Base-by-base conservation (phyloP, 345 rosid genomes). In the Lumnitzera racemosa region DNA sequence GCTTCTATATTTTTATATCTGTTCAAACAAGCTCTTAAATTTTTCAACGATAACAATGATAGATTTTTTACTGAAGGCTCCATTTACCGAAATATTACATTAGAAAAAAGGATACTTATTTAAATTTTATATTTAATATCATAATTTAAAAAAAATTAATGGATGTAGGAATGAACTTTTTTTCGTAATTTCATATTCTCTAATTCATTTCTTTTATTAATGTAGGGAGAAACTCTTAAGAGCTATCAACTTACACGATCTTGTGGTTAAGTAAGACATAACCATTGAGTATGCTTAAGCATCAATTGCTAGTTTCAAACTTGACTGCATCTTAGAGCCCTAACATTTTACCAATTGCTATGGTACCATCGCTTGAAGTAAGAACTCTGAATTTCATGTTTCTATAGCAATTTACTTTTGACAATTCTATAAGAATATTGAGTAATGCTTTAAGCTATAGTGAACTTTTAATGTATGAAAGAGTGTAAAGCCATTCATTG, bases 221-320 rank as follows among this genome's bases (percentile, higher is more conserved):
- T 55, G 13, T 76, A 94, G 99, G 86, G 90, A 75, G 81, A 97
- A 86, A 78, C 96, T 94, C 74, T 74, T 88, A 63, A 87, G 88
- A 75, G 99, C 99, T 29, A 94, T 94, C 70, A 97, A 94, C 75
- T 87, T 90, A 55, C 83, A 95, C 50, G 86, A 88, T 62, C 67
- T 69, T 50, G 90, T 96, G 24, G 90, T 86, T 66, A 84, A 67
- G 69, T 96, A 86, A 72, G 95, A 94, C 80, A 69, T 94, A 59
- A 70, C 73, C 64, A 70, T 80, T 20, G 87, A 96, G 58, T 83
- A 66, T 78, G 76, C 84, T 65, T 86, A 82, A 69, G 96, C 99
- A 64, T 85, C 81, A 17, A 80, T 95, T 27, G 95, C 92, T 60
- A 95, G 95, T 68, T 94, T 94, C 72, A 81, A 83, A 68, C 81